Conservation (phyloP, 345 rosid species). For the Eucalyptus sp. region DNA sequence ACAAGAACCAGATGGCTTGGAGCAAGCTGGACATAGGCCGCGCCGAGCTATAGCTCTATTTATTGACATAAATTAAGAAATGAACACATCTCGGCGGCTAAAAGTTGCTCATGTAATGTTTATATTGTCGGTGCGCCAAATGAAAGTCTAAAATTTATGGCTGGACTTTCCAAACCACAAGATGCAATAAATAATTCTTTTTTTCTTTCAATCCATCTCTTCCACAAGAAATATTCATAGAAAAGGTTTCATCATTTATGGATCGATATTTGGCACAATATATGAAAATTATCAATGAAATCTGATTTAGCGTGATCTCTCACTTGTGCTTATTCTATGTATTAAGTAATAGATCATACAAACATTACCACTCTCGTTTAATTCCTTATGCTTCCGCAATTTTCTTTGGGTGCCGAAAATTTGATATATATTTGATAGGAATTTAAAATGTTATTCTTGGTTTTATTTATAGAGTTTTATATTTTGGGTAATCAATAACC, state of each 20-base stretch:
- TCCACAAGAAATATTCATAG: not conserved
- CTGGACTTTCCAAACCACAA: not conserved
- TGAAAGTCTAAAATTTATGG: not conserved
- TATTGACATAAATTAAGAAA: not conserved
- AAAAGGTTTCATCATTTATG: too few species aligned
- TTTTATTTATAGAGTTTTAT: not conserved
- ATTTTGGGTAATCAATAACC: not conserved
- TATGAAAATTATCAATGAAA: not conserved
- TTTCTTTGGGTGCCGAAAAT: not conserved
- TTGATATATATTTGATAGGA: not conserved
- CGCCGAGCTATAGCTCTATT: not conserved
- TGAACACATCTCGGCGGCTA: too few species aligned
- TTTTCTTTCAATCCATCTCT: not conserved
- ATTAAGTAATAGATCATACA: not conserved
- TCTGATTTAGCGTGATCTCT: fast-evolving
- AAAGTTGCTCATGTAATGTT: too few species aligned
- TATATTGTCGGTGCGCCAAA: fast-evolving
- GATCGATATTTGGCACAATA: not conserved
- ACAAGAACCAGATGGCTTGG: not conserved
- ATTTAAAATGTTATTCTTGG: not conserved
- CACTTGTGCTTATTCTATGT: fast-evolving
- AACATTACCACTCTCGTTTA: too few species aligned
- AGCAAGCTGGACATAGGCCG: not conserved
- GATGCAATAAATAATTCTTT: fast-evolving
- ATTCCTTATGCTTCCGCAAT: not conserved